Evolutionary conservation across 1,284 basidiomycete genomes (phyloP), one percentile per base, ranked within the genome.

Genomic region (Moesziomyces parantarcticus): DNA sequence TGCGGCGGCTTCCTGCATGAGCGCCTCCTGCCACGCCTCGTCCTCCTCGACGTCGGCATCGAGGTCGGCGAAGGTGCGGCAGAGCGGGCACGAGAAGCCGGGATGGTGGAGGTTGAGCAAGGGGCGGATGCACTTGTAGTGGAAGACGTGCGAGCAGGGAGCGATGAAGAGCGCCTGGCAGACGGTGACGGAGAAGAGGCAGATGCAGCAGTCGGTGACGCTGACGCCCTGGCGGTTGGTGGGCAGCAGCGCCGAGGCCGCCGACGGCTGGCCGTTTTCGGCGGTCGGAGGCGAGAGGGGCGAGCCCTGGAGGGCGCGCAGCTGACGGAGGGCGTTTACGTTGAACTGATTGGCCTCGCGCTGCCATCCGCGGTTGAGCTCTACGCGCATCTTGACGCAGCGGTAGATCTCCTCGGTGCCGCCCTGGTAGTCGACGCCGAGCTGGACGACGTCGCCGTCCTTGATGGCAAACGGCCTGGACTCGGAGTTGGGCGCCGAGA

Each of bases 381-480:
- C 96, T 58, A 99, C 88, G 65, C 93, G 89, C 85, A 99, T 97
- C 88, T 97, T 98, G 69, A 99, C 94, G 73, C 92, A 94, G 85
- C 97, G 92, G 85, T 97, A 99, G 66, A 97, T 94, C 85, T 98
- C 95, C 85, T 99, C 95, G 5, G 92, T 90, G 0, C 96, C 97
- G 26, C 96, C 96, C 84, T 98, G 96, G 85, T 97, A 99, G 84
- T 99, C 97, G 32, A 99, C 94, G 1, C 96, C 96, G 1, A 98
- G 89, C 85, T 99, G 96, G 8, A 99, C 86, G 18, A 98, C 89
- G 85, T 99, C 96, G 1, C 96, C 96, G 72, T 98, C 96, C 84
- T 92, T 92, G 79, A 99, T 87, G 69, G 89, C 89, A 71, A 89
- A 91, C 0, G 93, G 89, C 41, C 89, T 87, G 34, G 75, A 78